Evolutionary conservation across 2,329 filamentous ascomycete species (phyloP).

Genomic region (Macroventuria anomochaeta): DNA sequence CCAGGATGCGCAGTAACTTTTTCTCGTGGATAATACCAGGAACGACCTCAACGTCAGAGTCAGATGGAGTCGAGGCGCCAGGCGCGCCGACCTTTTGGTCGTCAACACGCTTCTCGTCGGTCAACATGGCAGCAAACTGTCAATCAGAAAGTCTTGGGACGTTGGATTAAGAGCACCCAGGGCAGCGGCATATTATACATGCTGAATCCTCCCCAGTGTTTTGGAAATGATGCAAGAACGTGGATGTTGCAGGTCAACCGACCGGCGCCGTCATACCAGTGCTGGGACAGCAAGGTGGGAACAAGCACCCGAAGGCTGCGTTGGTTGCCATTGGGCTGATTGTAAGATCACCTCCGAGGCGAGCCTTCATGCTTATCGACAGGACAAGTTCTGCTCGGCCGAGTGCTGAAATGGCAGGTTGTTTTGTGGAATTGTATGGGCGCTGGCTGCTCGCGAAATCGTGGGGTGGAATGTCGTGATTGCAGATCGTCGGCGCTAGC

Average conservation of each 20-base stretch:
- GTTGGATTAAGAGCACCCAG: neutral
- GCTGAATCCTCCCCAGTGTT: neutral
- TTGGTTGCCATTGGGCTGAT: constrained; percentile 28
- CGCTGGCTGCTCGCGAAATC: constrained; percentile 34
- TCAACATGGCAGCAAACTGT: constrained; percentile 9
- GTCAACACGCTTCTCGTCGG: constrained; percentile 28
- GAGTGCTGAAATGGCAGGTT: constrained; percentile 13
- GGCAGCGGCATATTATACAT: constrained; percentile 16
- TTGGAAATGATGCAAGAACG: constrained; percentile 43
- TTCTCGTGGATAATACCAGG: constrained; percentile 58
- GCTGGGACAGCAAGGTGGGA: neutral
- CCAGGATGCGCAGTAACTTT: constrained; percentile 64
- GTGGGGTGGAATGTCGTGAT: constrained; percentile 47
- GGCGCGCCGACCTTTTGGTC: constrained; percentile 21
- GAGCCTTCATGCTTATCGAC: constrained; percentile 15
- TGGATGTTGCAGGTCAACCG: constrained; percentile 23
- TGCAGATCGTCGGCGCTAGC: constrained; percentile 25
- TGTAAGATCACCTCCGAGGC: constrained; percentile 15
- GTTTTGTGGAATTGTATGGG: constrained; percentile 4
- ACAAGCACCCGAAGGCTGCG: constrained; percentile 9
- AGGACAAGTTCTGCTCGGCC: constrained; percentile 7
- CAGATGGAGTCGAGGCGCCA: constrained; percentile 29
- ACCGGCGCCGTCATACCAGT: constrained; percentile 16
- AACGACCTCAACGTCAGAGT: constrained; percentile 37
- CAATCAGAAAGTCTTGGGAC: neutral